phyloP scores from a whole-genome alignment of 768 basidiomycete species.

The Boletus sp. region DNA sequence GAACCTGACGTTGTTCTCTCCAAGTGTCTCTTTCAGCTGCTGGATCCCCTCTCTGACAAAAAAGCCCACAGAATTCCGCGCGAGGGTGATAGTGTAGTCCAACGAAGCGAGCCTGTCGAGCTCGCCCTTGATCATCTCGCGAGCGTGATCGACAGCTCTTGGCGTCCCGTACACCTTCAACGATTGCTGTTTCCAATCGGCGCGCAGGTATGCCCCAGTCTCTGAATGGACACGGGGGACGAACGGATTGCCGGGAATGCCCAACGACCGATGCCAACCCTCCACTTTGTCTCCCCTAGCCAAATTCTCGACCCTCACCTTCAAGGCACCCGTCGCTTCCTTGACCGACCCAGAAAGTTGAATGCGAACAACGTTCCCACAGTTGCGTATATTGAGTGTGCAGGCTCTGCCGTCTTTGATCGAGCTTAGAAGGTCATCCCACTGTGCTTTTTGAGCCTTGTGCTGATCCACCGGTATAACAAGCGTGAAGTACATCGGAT shows the following conservation, averaged over 20 bases:
- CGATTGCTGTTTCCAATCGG: slow-evolving; percentile 42
- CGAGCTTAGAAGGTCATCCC: slow-evolving; percentile 42
- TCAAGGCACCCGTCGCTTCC: slow-evolving; percentile 52
- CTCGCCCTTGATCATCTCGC: slow-evolving; percentile 43
- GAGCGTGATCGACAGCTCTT: slow-evolving; percentile 39
- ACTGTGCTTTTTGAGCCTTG: slow-evolving; percentile 45
- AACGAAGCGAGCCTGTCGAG: slow-evolving; percentile 44
- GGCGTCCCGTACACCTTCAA: slow-evolving; percentile 48
- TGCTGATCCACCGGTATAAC: slow-evolving; percentile 48
- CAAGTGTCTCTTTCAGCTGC: slow-evolving; percentile 49
- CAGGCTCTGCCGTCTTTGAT: slow-evolving; percentile 37
- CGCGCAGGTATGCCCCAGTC: slow-evolving; percentile 43
- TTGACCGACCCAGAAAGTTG: slow-evolving; percentile 50
- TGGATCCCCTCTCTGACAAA: slow-evolving; percentile 50
- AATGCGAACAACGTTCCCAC: slow-evolving; percentile 33
- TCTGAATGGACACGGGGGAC: slow-evolving; percentile 31
- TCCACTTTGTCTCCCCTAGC: slow-evolving; percentile 47
- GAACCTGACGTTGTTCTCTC: slow-evolving; percentile 51
- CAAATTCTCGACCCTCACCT: slow-evolving; percentile 57
- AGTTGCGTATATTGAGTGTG: slow-evolving; percentile 30
- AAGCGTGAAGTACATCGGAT: slow-evolving; percentile 50
- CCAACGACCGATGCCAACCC: slow-evolving; percentile 50
- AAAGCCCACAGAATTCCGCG: slow-evolving; percentile 41
- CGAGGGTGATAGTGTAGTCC: slow-evolving; percentile 40
- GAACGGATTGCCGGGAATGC: slow-evolving; percentile 28